Evolutionary conservation across 2,329 filamentous ascomycete genomes (phyloP).

Genomic region (Colletotrichum sansevieriae): DNA sequence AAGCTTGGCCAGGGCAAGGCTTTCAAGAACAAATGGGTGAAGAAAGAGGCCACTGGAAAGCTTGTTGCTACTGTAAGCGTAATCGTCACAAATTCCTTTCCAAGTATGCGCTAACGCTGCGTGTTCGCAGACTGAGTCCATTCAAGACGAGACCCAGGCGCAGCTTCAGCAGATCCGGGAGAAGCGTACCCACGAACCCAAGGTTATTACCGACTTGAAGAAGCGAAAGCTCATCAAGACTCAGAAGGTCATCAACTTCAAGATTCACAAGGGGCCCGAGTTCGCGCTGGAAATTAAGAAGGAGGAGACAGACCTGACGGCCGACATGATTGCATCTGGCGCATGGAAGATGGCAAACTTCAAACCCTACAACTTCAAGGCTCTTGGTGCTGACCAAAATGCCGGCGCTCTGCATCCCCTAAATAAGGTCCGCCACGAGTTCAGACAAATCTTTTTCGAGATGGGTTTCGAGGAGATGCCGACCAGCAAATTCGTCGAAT

Average conservation of each 20-base stretch:
- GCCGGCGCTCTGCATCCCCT: slow-evolving; percentile 76
- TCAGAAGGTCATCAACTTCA: slow-evolving; percentile 87
- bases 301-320: slow-evolving; percentile 95
- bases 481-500: slow-evolving; percentile 92
- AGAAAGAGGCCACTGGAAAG: slow-evolving; percentile 70
- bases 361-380: slow-evolving; percentile 87
- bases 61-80: slow-evolving; percentile 63
- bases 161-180: slow-evolving; percentile 80
- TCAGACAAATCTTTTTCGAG: slow-evolving; percentile 98
- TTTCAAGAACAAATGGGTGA: slow-evolving; percentile 84
- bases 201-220: slow-evolving; percentile 83
- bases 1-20: slow-evolving; percentile 95
- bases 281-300: slow-evolving; percentile 90
- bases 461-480: slow-evolving; percentile 99
- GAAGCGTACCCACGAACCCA: slow-evolving; percentile 78
- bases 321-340: slow-evolving; percentile 89
- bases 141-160: slow-evolving; percentile 83
- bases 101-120: slow-evolving; percentile 25
- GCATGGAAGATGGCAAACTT: slow-evolving; percentile 94
- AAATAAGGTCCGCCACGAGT: slow-evolving; percentile 96
- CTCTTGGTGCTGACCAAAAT: slow-evolving; percentile 71
- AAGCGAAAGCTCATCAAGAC: slow-evolving; percentile 91
- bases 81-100: neutral
- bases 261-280: slow-evolving; percentile 85
- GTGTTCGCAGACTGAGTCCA: slow-evolving; percentile 70